Conservation (phyloP, 805 yeast species). For the Phaffomyces opuntiae region DNA sequence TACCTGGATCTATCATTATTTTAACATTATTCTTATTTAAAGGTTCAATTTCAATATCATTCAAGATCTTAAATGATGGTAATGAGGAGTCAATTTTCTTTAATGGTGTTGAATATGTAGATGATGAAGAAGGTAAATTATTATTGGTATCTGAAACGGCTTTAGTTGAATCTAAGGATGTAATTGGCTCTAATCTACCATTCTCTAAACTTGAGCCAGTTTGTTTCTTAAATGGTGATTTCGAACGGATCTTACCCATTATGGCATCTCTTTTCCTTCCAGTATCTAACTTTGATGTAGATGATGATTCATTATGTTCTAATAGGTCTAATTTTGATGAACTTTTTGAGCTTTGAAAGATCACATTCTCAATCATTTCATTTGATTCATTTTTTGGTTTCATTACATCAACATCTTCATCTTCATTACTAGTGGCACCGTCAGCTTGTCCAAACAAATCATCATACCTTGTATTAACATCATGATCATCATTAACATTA, state of each 20-base stretch:
- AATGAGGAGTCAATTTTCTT: not conserved
- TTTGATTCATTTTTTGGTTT: not conserved
- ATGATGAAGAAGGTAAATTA: not conserved
- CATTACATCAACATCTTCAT: not conserved
- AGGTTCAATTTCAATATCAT: slow-evolving; percentile 21
- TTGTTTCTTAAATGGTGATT: slow-evolving; percentile 19
- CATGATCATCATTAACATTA: not conserved
- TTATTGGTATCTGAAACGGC: too few species aligned
- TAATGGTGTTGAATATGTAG: not conserved
- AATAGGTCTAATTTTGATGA: slow-evolving; percentile 14
- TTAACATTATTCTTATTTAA: slow-evolving; percentile 6
- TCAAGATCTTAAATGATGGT: slow-evolving; percentile 2
- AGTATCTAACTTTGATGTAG: slow-evolving; percentile 6
- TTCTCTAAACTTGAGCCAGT: not conserved
- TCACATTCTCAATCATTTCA: not conserved
- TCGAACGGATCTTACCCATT: slow-evolving; percentile 17
- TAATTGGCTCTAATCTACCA: too few species aligned
- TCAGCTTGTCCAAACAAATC: slow-evolving; percentile 14
- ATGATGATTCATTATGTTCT: not conserved
- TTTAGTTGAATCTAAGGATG: too few species aligned
- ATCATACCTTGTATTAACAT: slow-evolving; percentile 12
- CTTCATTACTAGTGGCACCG: not conserved
- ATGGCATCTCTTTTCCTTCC: slow-evolving; percentile 15
- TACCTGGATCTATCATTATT: not conserved
- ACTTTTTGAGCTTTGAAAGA: not conserved